Evolutionary conservation across 2,329 filamentous ascomycete genomes (phyloP).

Genomic region (Ascochyta rabiei): DNA sequence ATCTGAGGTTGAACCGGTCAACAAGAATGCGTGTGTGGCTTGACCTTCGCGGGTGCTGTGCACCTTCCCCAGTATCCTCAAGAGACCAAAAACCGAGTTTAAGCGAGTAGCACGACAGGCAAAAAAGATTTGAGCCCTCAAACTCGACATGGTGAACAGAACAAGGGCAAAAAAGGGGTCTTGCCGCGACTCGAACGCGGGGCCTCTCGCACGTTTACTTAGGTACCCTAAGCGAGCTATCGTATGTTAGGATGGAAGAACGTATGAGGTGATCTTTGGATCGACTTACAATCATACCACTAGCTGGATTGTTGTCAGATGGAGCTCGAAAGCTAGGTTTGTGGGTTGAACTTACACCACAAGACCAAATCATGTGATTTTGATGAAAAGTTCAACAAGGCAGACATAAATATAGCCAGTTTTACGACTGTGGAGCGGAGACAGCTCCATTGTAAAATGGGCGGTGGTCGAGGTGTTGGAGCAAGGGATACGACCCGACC

Average conservation of each 20-base stretch:
- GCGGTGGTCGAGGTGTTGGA: neutral
- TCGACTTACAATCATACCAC: constrained; percentile 60
- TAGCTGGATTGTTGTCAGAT: constrained; percentile 47
- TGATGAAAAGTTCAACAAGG: neutral
- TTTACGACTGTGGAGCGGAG: too few species aligned
- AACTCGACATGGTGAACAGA: too few species aligned
- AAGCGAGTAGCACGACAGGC: neutral
- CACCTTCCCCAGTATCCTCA: too few species aligned
- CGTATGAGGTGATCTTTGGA: too few species aligned
- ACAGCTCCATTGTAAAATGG: too few species aligned
- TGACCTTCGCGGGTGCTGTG: too few species aligned
- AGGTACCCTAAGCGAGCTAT: constrained; percentile 63
- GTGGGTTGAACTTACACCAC: neutral
- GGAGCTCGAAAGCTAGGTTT: neutral
- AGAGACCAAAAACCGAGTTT: too few species aligned
- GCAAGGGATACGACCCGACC: neutral
- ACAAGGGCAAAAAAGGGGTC: constrained; percentile 14
- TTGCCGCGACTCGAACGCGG: constrained; percentile 24
- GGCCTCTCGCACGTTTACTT: constrained; percentile 20
- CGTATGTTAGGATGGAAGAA: too few species aligned
- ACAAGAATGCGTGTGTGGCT: too few species aligned
- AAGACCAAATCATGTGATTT: constrained; percentile 1
- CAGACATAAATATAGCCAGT: neutral
- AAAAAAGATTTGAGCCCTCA: neutral
- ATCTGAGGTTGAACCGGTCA: too few species aligned